Evolutionary conservation across 495 filamentous ascomycete genomes (phyloP), one percentile per base, ranked within the genome.

Genomic region (Poronia punctata): DNA sequence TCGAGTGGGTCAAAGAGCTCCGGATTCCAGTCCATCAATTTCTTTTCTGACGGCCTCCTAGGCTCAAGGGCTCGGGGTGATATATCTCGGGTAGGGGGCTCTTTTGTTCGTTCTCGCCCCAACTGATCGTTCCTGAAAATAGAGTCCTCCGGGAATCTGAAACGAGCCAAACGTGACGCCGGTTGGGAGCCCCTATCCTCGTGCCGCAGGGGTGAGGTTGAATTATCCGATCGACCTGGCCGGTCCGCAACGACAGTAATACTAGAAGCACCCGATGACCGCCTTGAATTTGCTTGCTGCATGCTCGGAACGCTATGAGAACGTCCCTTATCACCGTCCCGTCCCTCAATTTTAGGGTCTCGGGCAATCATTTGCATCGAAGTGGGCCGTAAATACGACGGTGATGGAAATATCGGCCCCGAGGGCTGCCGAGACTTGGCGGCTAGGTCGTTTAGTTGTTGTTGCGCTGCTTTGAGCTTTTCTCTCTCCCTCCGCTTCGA

Each of bases 341-440:
- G 15, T 22, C 46, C 38, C 29, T 53, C 29, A 29, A 47, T 25
- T 3, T 54, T 35, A 30, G 68, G 66, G 18, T 71, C 61, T 15
- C 69, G 57, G 6, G 69, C 66, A 33, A 60, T 44, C 69, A 72
- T 72, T 5, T 61, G 59, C 22, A 48, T 60, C 11, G 65, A 65
- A 9, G 59, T 70, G n/a, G 67, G 69, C 22, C 61, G 49, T 36
- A 72, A 64, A 47, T 62, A 72, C 1, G 69, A 66, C 7, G 69
- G 66, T 22, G 61, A 53, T 7, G 69, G 69, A 35, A 70, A 72
- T 9, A 48, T 53, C 17, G 30, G 45, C 19, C 28, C 42, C 20
- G 35, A 20, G 23, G 48, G 43, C 5, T 28, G 32, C 11, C 35
- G 38, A 19, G 36, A 17, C 22, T 34, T 30, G 18, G 19, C 21